Percentiles rank a stretch among this genome's conserved stretches.
Conservation (phyloP, 2,329 filamentous ascomycete species). For the Berkeleyomyces rouxiae region DNA sequence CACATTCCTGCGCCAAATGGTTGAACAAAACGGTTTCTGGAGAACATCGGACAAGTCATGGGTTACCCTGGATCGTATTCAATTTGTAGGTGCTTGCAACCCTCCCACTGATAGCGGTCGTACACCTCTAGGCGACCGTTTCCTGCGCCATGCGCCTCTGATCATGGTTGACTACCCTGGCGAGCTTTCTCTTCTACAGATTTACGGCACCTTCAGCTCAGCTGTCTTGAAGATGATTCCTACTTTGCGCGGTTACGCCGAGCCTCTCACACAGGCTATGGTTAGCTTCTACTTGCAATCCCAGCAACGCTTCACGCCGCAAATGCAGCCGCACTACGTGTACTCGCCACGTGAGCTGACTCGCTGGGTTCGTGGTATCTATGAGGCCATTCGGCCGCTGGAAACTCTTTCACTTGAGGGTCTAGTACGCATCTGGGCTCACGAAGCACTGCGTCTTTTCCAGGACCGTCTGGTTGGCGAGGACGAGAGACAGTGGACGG, state of each 20-base stretch:
- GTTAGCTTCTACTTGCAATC: slow-evolving; percentile 92
- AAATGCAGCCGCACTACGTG: slow-evolving; percentile 96
- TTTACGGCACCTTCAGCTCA: slow-evolving; percentile 95
- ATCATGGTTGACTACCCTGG: slow-evolving; percentile 99
- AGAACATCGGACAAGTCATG: slow-evolving; percentile 91
- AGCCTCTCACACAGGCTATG: slow-evolving; percentile 91
- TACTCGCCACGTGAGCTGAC: slow-evolving; percentile 98
- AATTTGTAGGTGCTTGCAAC: slow-evolving; percentile 98
- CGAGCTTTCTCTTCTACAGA: slow-evolving; percentile 84
- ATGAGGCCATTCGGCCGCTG: slow-evolving; percentile 87
- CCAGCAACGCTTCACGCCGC: slow-evolving; percentile 82
- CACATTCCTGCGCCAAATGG: slow-evolving; percentile 88
- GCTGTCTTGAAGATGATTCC: slow-evolving; percentile 95
- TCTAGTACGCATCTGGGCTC: slow-evolving; percentile 90
- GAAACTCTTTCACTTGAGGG: slow-evolving; percentile 81
- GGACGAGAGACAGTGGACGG: slow-evolving; percentile 89
- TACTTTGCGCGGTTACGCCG: slow-evolving; percentile 83
- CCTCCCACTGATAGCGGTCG: slow-evolving; percentile 93
- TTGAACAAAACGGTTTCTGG: slow-evolving; percentile 99
- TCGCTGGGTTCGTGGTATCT: slow-evolving; percentile 91
- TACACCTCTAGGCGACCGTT: slow-evolving; percentile 82
- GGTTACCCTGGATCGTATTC: slow-evolving; percentile 94
- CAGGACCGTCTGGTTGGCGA: slow-evolving; percentile 92
- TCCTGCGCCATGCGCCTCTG: slow-evolving; percentile 90
- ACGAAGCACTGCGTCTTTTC: slow-evolving; percentile 90